Percentiles rank a stretch among this genome's conserved stretches.
phyloP scores from a whole-genome alignment of 805 yeast species.

The Yarrowia sp. region DNA sequence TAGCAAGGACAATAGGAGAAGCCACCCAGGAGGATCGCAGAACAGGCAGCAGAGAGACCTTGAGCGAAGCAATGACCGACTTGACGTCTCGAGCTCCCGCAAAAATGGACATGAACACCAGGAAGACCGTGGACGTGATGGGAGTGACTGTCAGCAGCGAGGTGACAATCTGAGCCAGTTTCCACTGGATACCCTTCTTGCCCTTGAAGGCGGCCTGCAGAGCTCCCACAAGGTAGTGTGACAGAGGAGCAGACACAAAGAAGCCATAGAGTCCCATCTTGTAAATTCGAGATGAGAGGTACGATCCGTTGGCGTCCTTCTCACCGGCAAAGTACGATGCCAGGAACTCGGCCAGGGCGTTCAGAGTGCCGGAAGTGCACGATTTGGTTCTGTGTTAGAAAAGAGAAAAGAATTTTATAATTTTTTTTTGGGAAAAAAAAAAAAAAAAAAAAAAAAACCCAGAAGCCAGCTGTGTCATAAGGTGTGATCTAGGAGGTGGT shows the following conservation, averaged over 20 bases:
- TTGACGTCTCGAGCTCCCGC: constrained; percentile 50
- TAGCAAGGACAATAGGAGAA: constrained; percentile 50
- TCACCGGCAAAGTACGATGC: constrained; percentile 52
- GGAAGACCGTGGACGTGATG: constrained; percentile 47
- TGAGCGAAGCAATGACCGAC: constrained; percentile 48
- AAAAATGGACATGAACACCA: constrained; percentile 50
- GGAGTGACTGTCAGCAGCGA: constrained; percentile 50
- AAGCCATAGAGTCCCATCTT: constrained; percentile 53
- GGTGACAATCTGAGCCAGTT: constrained; percentile 50
- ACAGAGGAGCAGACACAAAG: constrained; percentile 51
- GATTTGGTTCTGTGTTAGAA: constrained; percentile 49
- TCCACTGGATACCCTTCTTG: constrained; percentile 46
- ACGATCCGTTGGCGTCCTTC: constrained; percentile 48
- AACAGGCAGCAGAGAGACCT: constrained; percentile 48
- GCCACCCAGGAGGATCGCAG: constrained; percentile 51
- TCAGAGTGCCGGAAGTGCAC: constrained; percentile 50
- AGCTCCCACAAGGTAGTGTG: constrained; percentile 49
- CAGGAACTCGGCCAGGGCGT: constrained; percentile 49
- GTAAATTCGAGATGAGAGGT: constrained; percentile 50
- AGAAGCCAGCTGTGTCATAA: too few species aligned
- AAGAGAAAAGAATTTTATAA: too few species aligned
- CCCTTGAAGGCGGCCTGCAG: constrained; percentile 51
- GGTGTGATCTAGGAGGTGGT: too few species aligned
- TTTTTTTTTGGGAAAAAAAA: too few species aligned
- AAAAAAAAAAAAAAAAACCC: too few species aligned